These are phyloP conservation scores for Tolypocladium album DNA, from an alignment of 2,329 filamentous ascomycete genomes.

Conservation along the genomic window DNA sequence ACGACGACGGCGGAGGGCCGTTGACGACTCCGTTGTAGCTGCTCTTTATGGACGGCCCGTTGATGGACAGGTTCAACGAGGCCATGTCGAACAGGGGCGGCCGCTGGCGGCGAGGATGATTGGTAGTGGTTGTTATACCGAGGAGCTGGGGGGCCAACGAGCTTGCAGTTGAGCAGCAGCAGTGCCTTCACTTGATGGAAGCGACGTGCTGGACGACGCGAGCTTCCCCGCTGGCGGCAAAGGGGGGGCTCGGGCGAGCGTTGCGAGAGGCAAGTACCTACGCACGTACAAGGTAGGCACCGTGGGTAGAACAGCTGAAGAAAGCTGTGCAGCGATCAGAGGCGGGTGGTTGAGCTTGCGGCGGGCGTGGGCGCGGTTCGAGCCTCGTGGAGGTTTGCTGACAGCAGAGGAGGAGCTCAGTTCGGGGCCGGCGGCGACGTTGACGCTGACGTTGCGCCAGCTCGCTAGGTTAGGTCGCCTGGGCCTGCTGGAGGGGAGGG, in stretches of 20 bases:
- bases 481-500: conserved; percentile 3
- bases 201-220: not conserved
- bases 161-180: not conserved
- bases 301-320: not conserved
- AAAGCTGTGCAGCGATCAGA: not conserved
- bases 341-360: conserved; percentile 1
- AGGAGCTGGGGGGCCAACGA: not conserved
- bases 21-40: conserved; percentile 56
- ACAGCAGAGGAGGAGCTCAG: conserved; percentile 4
- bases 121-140: not conserved
- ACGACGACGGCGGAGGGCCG: conserved; percentile 36
- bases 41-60: conserved; percentile 75
- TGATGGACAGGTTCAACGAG: conserved; percentile 68
- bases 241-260: not conserved
- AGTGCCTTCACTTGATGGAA: not conserved
- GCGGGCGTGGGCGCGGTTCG: not conserved
- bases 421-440: conserved; percentile 6
- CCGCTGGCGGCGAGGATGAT: not conserved
- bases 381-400: conserved; percentile 4
- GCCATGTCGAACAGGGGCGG: conserved; percentile 45
- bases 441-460: conserved; percentile 6
- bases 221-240: not conserved
- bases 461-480: not conserved
- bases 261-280: not conserved
- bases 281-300: not conserved